Evolutionary conservation across 2,329 filamentous ascomycete species (phyloP), one percentile per base, ranked within the genome.

Genomic region (Fonsecaea pedrosoi): DNA sequence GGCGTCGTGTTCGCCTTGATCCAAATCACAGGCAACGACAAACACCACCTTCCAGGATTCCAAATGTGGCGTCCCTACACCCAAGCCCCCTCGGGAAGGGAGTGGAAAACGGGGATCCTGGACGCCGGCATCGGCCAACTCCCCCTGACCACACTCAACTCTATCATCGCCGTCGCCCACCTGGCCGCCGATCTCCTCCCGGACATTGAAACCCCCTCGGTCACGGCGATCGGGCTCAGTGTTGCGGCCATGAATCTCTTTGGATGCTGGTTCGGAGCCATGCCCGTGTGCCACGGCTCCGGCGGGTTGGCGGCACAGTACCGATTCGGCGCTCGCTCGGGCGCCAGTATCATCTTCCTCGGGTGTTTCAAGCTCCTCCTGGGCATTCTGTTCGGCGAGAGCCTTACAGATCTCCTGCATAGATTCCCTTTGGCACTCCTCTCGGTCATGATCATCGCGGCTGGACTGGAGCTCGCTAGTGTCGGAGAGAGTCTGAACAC

Each of bases 201-300:
- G 0, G 80, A 86, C 1, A 78, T 90, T 2, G 85, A 86, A 0
- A 82, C 89, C 0, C 92, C 92, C 0, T 87, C 87, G 0, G 89
- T 92, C 5, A 94, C 92, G 0, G 84, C 88, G 0, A 83, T 98
- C 35, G 94, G 94, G 1, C 77, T 94, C 67, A 96, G 92, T 62
- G 92, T 98, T 3, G 89, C 90, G 0, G 74, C 83, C 1, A 96
- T 97, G 87, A 98, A 98, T 76, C 81, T 97, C 3, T 77, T 90
- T 0, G 90, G 91, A 15, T 94, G 92, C 74, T 96, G 92, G 91
- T 96, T 97, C 74, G 94, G 94, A 56, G 91, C 90, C 4, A 98
- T 97, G 95, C 95, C 94, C 2, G 89, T 95, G 3, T 98, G 95
- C 75, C 95, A 98, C 76, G 94, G 94, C 4, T 92, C 92, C 0